Base-by-base conservation (phyloP, 306 rosid genomes). In the Vicia villosa region DNA sequence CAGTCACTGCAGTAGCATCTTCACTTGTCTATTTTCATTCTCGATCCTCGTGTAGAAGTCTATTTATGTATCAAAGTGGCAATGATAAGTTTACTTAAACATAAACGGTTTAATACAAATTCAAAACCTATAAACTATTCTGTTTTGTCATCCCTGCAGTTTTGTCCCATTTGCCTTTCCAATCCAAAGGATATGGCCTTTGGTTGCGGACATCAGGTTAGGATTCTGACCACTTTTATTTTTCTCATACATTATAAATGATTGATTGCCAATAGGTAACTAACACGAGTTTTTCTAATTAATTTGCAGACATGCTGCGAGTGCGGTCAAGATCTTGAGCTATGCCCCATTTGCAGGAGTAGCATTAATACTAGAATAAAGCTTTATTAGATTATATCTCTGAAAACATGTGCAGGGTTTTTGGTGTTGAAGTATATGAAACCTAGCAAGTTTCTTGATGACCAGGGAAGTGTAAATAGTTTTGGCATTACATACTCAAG, bases 121-220 rank as follows among this genome's bases (percentile, higher is more conserved):
- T 46, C 34, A 36, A 60, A 59, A 5, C 19, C 36, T 40, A 16
- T 49, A 24, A 76, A 63, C 14, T n/a, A 32, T 34, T 40, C n/a
- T 76, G 49, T 61, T 76, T 13, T 62, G 63, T 77, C 17, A 43
- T 78, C 55, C 28, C 42, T 61, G 56, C 86, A 95, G 99, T 54
- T 77, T 64, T 95, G 99, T 78, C 88, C 89, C 77, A 87, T 95
- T 82, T 95, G 96, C 83, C 77, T 86, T 51, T 16, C 73, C 10
- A 61, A 86, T 79, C 80, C 89, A 5, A 91, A 83, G 80, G 77
- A 95, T 30, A 84, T 95, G 96, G 97, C 97, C 13, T 95, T 95
- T 63, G 99, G 95, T 54, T 95, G 99, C 20, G 97, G 97, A 19
- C 99, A 95, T 79, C 95, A 89, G 95, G 99, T 95, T 76, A 75